Evolutionary conservation across 257 asterid species (phyloP).

Genomic region (Plantago elongata): DNA sequence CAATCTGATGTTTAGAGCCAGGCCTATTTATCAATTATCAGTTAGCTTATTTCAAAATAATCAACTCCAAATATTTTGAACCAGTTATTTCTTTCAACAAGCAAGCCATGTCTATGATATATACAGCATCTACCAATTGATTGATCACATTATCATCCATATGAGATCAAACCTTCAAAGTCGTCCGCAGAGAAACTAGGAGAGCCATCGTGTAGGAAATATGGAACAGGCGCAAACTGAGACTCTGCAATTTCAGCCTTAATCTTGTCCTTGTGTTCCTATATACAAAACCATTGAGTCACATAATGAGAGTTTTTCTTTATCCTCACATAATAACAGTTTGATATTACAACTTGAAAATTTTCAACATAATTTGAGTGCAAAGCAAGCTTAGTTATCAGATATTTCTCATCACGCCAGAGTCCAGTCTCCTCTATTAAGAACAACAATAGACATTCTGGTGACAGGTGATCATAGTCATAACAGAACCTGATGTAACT

Average conservation of each 20-base stretch:
- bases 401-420: no score
- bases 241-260: conserved; percentile 64
- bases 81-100: not conserved
- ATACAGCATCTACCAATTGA: not conserved
- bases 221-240: conserved; percentile 42
- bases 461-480: no score
- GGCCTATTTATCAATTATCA: conserved; percentile 6
- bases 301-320: no score
- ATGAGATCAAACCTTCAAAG: conserved; percentile 64
- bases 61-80: not conserved
- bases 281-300: conserved; percentile 24
- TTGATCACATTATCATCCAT: conserved; percentile 5
- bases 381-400: no score
- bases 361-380: conserved; percentile 3
- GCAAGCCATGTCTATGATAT: not conserved
- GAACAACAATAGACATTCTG: no score
- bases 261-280: conserved; percentile 72
- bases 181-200: conserved; percentile 81
- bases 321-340: conserved; percentile 13
- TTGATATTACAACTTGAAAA: conserved; percentile 8
- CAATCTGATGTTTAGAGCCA: not conserved
- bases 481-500: no score
- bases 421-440: no score
- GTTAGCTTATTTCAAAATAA: not conserved
- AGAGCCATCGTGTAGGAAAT: conserved; percentile 39